Evolutionary conservation across 306 rosid species (phyloP).

Genomic region (Cucumis melo): DNA sequence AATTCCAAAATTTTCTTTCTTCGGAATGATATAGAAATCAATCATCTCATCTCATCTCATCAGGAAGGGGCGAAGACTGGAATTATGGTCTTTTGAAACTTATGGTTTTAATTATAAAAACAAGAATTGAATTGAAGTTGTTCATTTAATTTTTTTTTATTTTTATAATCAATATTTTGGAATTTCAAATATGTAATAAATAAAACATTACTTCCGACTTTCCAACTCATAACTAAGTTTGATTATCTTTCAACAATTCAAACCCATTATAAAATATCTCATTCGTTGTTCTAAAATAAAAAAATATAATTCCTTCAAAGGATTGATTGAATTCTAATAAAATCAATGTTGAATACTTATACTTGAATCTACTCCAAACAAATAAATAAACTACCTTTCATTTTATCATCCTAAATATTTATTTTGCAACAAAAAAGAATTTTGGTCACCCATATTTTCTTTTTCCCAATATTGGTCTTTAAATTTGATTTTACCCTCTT

Average conservation of each 20-base stretch:
- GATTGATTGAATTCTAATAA: background rate
- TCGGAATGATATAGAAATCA: background rate
- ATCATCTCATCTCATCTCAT: too few species aligned
- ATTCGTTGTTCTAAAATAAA: background rate
- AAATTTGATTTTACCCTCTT: background rate
- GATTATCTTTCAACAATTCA: background rate
- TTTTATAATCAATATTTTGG: background rate
- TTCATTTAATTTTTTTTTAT: background rate
- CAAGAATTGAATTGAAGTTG: background rate
- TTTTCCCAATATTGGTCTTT: background rate
- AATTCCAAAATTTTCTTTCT: background rate
- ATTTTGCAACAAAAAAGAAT: background rate
- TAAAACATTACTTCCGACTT: background rate
- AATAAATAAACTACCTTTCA: background rate
- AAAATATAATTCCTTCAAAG: background rate
- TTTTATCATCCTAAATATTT: background rate
- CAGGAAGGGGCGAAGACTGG: background rate
- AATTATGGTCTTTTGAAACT: background rate
- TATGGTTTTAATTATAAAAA: background rate
- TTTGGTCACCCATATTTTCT: background rate
- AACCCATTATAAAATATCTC: background rate
- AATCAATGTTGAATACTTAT: background rate
- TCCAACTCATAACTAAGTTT: background rate
- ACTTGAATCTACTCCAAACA: too few species aligned
- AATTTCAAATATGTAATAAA: background rate